Evolutionary conservation across 78 protist genomes (phyloP), one percentile per base, ranked within the genome.

Genomic region (Emiliania huxleyi): DNA sequence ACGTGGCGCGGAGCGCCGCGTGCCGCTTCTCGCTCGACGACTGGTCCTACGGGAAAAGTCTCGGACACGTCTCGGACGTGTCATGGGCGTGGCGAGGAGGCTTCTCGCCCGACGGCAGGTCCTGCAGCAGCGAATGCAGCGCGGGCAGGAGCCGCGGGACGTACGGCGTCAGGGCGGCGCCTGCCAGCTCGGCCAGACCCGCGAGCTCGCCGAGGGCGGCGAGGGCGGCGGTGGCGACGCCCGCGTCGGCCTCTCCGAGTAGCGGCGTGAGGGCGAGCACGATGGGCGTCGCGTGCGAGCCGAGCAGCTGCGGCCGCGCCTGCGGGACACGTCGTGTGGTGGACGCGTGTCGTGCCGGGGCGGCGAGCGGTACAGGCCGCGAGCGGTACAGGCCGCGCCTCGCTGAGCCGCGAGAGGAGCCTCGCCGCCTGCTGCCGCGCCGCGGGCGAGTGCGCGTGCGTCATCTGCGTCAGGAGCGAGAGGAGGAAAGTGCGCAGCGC

Each of bases 401-500:
- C 62, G 15, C 62, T 15, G 15, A 98, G 94, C 37, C 85, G 91
- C 56, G 94, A 97, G 18, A 98, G 94, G 79, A 97, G 73, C 21
- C 83, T 49, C 5, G 45, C 87, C 69, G 90, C 42, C 15, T 5
- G 26, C 18, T 3, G 69, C 5, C 0, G 15, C n/a, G 44, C 29
- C 23, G 23, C 33, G 43, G 42, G 29, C 42, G 42, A 15, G 18
- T 5, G 43, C 42, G n/a, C 5, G 23, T 29, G 43, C 33, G 15
- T 40, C 40, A 71, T 29, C 83, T 97, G 98, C 0, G 98, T 96
- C 26, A 99, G 95, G 8, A 99, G 93, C 81, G 97, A 98, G 38
- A 98, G 90, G 40, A 99, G 95, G 3, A 96, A 94, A 95, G 97
- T 96, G 56, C 99, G 90, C 37, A 98, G 93, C 29, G 98, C 44